Conservation (phyloP, 2,329 filamentous ascomycete genomes). For the Coniochaeta hoffmannii region DNA sequence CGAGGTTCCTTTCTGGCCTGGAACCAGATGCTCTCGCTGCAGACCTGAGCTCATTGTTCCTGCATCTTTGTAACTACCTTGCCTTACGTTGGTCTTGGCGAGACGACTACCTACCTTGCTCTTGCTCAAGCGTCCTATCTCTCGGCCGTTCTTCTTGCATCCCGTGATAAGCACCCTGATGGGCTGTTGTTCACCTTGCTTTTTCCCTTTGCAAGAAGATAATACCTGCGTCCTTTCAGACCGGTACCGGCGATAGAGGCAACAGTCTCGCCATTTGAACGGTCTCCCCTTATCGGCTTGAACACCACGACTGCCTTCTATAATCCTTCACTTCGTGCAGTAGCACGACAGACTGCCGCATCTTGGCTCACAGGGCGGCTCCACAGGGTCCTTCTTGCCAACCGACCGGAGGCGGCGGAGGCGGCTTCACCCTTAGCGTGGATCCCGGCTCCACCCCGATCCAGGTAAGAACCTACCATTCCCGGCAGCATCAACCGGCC, state of each 20-base stretch:
- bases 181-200: not conserved
- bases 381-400: not conserved
- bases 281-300: not conserved
- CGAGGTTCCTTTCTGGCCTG: not conserved
- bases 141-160: not conserved
- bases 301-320: not conserved
- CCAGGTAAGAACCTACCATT: not conserved
- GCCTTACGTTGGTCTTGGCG: not conserved
- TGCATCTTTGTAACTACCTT: not conserved
- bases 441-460: not conserved
- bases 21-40: not conserved
- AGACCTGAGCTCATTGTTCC: not conserved
- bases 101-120: not conserved
- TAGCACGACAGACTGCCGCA: not conserved
- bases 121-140: not conserved
- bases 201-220: not conserved
- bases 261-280: not conserved
- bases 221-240: not conserved
- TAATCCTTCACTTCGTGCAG: not conserved
- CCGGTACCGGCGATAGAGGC: conserved; percentile 2
- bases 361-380: not conserved
- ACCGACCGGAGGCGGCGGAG: not conserved
- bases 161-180: not conserved
- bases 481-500: not conserved
- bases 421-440: not conserved